Conservation (phyloP, 306 rosid species). For the Myrica gale region DNA sequence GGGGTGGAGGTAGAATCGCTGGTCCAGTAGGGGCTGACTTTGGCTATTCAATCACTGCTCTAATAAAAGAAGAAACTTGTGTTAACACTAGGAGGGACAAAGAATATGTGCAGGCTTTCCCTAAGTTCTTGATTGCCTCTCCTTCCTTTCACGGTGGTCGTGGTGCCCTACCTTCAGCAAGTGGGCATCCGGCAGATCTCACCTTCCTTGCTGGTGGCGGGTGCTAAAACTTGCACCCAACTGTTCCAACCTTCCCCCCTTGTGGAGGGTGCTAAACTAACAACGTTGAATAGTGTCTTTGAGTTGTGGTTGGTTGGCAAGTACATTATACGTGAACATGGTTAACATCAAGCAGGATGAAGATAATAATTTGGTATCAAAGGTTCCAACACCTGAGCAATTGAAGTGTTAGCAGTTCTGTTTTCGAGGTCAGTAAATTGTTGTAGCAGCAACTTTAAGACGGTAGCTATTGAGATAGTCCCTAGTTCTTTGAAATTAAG, state of each 20-base stretch:
- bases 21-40: slow-evolving; percentile 36
- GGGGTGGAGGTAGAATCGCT: neutral
- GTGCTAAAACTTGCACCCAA: slow-evolving; percentile 5
- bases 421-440: neutral
- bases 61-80: slow-evolving; percentile 14
- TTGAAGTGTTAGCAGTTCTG: neutral
- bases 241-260: neutral
- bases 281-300: neutral
- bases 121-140: slow-evolving; percentile 36
- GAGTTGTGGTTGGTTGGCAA: neutral
- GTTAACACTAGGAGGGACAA: slow-evolving; percentile 25
- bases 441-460: too few relatives aligned
- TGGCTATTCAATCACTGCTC: slow-evolving; percentile 38
- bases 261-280: neutral
- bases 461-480: too few relatives aligned
- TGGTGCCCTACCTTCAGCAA: slow-evolving; percentile 48
- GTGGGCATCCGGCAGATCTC: slow-evolving; percentile 50
- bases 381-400: neutral
- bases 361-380: slow-evolving; percentile 10
- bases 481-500: too few relatives aligned
- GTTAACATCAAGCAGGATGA: slow-evolving; percentile 23
- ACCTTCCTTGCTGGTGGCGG: slow-evolving; percentile 51
- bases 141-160: slow-evolving; percentile 50
- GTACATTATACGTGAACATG: slow-evolving; percentile 14
- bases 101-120: slow-evolving; percentile 27